Percentiles rank a stretch among this genome's conserved stretches.
These are phyloP conservation scores for Serendipita sp. DNA, from an alignment of 768 basidiomycete genomes.

Conservation along the genomic window DNA sequence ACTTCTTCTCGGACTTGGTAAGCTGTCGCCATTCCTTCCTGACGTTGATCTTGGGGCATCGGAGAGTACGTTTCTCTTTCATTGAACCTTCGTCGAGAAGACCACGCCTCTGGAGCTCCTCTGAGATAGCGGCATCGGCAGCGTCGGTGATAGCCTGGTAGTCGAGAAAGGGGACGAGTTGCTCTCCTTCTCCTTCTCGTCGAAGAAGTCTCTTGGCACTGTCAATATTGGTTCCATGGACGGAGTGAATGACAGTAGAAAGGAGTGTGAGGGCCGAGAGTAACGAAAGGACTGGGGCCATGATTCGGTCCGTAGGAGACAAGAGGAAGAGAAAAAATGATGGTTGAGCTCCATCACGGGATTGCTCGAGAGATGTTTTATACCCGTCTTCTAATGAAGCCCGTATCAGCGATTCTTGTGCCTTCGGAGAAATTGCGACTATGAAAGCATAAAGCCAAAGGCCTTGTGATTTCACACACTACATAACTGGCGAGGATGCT, in stretches of 20 bases:
- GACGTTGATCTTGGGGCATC: background rate
- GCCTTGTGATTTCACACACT: too few species aligned
- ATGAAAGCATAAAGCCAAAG: too few species aligned
- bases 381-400: too few species aligned
- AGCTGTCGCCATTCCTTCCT: background rate
- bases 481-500: too few species aligned
- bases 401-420: too few species aligned
- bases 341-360: too few species aligned
- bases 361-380: too few species aligned
- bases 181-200: background rate
- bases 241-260: background rate
- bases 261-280: background rate
- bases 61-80: background rate
- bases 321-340: background rate
- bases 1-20: background rate
- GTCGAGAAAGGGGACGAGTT: background rate
- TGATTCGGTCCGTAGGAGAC: background rate
- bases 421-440: too few species aligned
- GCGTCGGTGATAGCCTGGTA: background rate
- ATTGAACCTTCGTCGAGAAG: background rate
- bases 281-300: background rate
- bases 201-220: background rate
- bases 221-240: background rate
- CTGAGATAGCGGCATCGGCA: background rate
- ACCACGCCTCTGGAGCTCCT: background rate